Conservation (phyloP, 225 moss, liverwort and hornwort genomes). For the Ulota crispa region DNA sequence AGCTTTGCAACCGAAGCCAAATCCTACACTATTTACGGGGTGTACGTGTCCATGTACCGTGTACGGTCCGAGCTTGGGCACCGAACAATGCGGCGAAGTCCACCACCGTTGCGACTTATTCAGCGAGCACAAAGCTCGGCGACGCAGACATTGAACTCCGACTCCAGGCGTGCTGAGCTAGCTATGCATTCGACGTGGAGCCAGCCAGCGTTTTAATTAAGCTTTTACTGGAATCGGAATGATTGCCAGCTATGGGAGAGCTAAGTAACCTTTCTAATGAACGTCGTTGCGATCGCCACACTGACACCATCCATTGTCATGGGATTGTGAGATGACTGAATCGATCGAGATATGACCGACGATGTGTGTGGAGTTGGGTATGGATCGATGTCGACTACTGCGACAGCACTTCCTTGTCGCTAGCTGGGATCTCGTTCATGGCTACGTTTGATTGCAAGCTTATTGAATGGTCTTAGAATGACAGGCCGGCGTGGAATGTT, state of each 20-base stretch:
- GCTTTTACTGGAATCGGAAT: neutral
- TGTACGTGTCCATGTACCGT: too few species aligned
- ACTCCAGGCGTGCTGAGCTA: neutral
- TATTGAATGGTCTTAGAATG: neutral
- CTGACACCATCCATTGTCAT: neutral
- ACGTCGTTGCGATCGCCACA: neutral
- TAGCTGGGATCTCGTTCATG: neutral
- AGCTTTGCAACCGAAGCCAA: neutral
- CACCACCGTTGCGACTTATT: slow-evolving; percentile 3
- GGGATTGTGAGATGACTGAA: neutral
- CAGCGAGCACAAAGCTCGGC: too few species aligned
- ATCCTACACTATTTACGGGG: neutral
- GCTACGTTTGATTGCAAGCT: neutral
- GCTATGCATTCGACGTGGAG: neutral
- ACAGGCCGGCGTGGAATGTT: neutral
- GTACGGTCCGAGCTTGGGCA: neutral
- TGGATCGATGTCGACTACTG: neutral
- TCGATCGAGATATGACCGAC: neutral
- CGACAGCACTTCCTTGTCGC: neutral
- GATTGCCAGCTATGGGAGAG: neutral
- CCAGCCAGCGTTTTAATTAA: too few species aligned
- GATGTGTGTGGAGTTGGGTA: neutral
- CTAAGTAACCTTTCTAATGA: neutral
- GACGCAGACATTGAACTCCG: neutral
- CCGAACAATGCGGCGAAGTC: neutral